Conservation (phyloP, 1,139 yeast species). For the Diutina scorzettiae region DNA sequence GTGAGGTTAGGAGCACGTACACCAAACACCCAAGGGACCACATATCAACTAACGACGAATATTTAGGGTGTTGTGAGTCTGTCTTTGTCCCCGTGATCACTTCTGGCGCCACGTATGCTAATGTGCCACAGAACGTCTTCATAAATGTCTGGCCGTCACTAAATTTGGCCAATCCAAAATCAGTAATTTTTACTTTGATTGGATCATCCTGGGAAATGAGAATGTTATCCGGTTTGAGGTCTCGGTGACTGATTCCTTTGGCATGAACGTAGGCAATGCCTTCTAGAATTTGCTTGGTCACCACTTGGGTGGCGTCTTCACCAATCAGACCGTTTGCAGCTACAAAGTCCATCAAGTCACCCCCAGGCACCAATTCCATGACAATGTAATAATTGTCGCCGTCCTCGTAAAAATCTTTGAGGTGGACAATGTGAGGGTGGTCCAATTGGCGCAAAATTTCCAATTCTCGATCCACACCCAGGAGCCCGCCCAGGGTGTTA, state of each 20-base stretch:
- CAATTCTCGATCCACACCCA: slow-evolving; percentile 75
- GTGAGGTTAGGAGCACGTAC: slow-evolving; percentile 83
- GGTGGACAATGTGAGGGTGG: slow-evolving; percentile 75
- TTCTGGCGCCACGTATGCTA: slow-evolving; percentile 92
- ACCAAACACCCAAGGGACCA: slow-evolving; percentile 88
- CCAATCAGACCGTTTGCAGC: slow-evolving; percentile 87
- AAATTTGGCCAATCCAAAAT: slow-evolving; percentile 82
- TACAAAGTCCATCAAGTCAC: slow-evolving; percentile 95
- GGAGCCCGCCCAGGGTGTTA: slow-evolving; percentile 49
- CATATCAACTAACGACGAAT: slow-evolving; percentile 83
- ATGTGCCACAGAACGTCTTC: slow-evolving; percentile 84
- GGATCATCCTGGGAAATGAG: slow-evolving; percentile 87
- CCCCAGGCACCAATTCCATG: slow-evolving; percentile 93
- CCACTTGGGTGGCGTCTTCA: slow-evolving; percentile 81
- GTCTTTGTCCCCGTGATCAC: slow-evolving; percentile 59
- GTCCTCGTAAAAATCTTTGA: slow-evolving; percentile 81
- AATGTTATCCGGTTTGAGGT: slow-evolving; percentile 86
- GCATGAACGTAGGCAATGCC: slow-evolving; percentile 84
- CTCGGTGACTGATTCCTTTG: slow-evolving; percentile 86
- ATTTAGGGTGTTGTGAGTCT: slow-evolving; percentile 26
- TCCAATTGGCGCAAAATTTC: slow-evolving; percentile 64
- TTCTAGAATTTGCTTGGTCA: slow-evolving; percentile 68
- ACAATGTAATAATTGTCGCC: slow-evolving; percentile 69
- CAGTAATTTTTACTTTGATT: slow-evolving; percentile 79
- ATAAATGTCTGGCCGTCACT: slow-evolving; percentile 66